Evolutionary conservation across 345 rosid species (phyloP), one percentile per base, ranked within the genome.

Genomic region (Aurinia saxatilis): DNA sequence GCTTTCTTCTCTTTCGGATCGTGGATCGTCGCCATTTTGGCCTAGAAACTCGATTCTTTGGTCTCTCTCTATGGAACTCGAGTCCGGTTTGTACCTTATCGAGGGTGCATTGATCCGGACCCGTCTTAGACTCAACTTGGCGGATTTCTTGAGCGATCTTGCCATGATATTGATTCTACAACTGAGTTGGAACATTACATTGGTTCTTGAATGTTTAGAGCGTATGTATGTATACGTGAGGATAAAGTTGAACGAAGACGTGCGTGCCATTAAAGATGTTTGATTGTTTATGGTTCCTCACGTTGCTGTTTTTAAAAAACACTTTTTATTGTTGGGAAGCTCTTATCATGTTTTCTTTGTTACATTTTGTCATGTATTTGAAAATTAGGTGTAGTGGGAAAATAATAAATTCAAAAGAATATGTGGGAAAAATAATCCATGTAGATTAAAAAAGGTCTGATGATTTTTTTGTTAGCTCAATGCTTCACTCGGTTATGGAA

Each of bases 21-120:
- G 29, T 4, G 63, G 54, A 30, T 70, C 70, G 33, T 70, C 53
- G 2, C 53, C 70, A 56, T 70, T 63, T 63, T 46, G 50, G 12
- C 67, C 66, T 39, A 81, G 66, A 39, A 79, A 79, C 85, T 82
- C 83, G 7, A 76, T 67, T 42, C 71, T 73, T 34, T 82, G 86
- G 44, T 81, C 90, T 48, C 74, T 56, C 34, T 73, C 79, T 1
- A 61, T 15, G 31, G 75, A 62, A 25, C 61, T 63, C 0, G 79
- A 77, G 50, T 50, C 60, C 10, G 76, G 64, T 64, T 73, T 75
- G 63, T 70, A 54, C 30, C 78, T 71, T 31, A 78, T 75, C 0
- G 84, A 75, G 1, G 86, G 83, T 2, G 85, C 75, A 10, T 74
- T 78, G 63, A 67, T 60, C 72, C 76, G 36, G 33, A 73, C 73